A percentile compares a stretch with the other conserved stretches of the same genome.
Conservation (phyloP, 352 stramenopile species). For the Phytopythium mirpurense region DNA sequence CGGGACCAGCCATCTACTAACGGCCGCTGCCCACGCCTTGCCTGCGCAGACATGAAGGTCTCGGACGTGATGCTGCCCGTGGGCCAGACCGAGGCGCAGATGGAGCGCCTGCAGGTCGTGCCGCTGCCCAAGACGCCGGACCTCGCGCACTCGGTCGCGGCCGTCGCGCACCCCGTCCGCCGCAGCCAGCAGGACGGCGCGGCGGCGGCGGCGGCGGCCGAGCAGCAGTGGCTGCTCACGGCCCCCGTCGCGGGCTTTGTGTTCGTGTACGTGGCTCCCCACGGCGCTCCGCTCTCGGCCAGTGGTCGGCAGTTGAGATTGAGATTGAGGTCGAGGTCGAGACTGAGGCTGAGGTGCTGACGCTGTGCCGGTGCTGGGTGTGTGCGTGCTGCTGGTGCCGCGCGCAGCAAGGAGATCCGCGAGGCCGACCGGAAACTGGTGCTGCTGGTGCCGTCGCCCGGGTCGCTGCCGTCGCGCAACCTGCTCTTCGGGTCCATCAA, state of each 20-base stretch:
- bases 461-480: constrained; percentile 72
- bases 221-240: constrained; percentile 59
- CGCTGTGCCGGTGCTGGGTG: too few relatives aligned
- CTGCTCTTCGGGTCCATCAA: constrained; percentile 80
- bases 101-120: constrained; percentile 62
- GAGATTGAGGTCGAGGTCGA: too few relatives aligned
- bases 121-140: constrained; percentile 70
- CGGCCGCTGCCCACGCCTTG: too few relatives aligned
- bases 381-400: too few relatives aligned
- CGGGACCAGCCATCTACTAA: too few relatives aligned
- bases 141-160: constrained; percentile 65
- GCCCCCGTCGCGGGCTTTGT: constrained; percentile 73
- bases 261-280: constrained; percentile 61
- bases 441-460: constrained; percentile 78
- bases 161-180: constrained; percentile 47
- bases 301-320: neutral
- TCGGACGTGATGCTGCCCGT: constrained; percentile 84
- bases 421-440: constrained; percentile 74
- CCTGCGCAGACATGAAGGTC: constrained; percentile 65
- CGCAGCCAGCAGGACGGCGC: constrained; percentile 23
- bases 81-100: constrained; percentile 64
- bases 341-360: neutral
- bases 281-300: neutral
- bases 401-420: constrained; percentile 65
- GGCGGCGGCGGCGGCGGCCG: constrained; percentile 29